Evolutionary conservation across 768 basidiomycete genomes (phyloP), one percentile per base, ranked within the genome.

Genomic region (Tremella yokohamensis): DNA sequence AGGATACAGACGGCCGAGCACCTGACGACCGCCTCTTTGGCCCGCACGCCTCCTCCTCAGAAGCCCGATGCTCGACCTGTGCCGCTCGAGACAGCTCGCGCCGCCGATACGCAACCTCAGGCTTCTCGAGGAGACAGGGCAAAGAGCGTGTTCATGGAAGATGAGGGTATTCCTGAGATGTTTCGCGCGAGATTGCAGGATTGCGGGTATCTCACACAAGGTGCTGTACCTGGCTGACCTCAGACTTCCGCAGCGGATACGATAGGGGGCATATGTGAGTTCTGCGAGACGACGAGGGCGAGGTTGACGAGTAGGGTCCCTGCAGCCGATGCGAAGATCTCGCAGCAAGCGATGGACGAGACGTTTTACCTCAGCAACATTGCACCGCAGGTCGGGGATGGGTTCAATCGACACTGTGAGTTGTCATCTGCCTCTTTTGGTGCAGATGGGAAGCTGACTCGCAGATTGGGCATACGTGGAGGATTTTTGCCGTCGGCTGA

Each of bases 391-490:
- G 91, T 99, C 22, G 96, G 96, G 1, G 89, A 84, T 40, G 96
- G 94, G 0, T 99, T 98, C 81, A 99, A 98, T 72, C 82, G 96
- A 54, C 92, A 98, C 72, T 99, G 93, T 92, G 67, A 60, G 85
- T 80, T 9, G 24, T 18, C 4, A 49, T 24, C 34, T 19, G 16
- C 15, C 29, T 11, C n/a, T 0, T 1, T 7, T 18, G 3, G 26
- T 18, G 6, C 6, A 18, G 16, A 6, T 3, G 42, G 22, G 42
- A 22, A 45, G 6, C 42, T 45, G n/a, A 52, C 16, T 6, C n/a
- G 6, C 64, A 96, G 92, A 97, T 73, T 98, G 93, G 93, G 93
- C 91, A 9, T 96, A 93, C 75, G 77, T 94, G 15, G 90, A 96
- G 77, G 87, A 96, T 66, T 99, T 93, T 87, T 97, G 93, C 76